phyloP scores from a whole-genome alignment of 208 protist species.

The Jaenimonas drosophilae region DNA sequence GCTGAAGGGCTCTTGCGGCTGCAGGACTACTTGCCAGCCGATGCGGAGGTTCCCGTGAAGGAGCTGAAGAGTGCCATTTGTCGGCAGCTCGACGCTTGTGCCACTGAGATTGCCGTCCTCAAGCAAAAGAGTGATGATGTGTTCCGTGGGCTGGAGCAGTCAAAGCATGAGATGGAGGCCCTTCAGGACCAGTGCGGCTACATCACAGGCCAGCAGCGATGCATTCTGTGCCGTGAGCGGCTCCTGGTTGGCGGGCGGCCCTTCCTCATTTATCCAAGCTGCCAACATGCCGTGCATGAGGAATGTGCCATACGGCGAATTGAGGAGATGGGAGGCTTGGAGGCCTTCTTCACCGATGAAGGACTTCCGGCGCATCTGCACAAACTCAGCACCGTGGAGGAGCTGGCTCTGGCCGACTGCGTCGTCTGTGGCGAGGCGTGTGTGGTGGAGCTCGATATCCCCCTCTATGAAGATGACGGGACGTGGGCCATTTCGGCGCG shows the following conservation, averaged over 20 bases:
- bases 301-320: conserved; percentile 41
- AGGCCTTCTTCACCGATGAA: conserved; percentile 56
- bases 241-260: conserved; percentile 30
- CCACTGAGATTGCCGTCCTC: conserved; percentile 69
- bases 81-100: conserved; percentile 85
- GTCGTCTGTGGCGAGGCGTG: conserved; percentile 69
- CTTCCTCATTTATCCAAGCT: conserved; percentile 75
- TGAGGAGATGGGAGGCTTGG: conserved; percentile 40
- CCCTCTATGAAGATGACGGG: conserved; percentile 29
- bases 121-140: conserved; percentile 84
- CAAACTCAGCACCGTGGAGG: conserved; percentile 20
- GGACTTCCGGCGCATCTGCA: conserved; percentile 45
- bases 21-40: conserved; percentile 92
- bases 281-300: conserved; percentile 76
- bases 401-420: conserved; percentile 62
- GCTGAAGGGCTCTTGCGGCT: conserved; percentile 82
- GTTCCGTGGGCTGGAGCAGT: no score
- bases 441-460: conserved; percentile 58
- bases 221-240: conserved; percentile 63
- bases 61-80: conserved; percentile 94
- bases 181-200: conserved; percentile 77
- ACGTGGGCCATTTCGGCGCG: conserved; percentile 29
- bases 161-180: conserved; percentile 88
- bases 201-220: conserved; percentile 73
- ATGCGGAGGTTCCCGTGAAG: conserved; percentile 87